Percentiles rank a stretch among this genome's conserved stretches.
phyloP scores from a whole-genome alignment of 2,329 filamentous ascomycete genomes.

The Xylariaceae sp. region DNA sequence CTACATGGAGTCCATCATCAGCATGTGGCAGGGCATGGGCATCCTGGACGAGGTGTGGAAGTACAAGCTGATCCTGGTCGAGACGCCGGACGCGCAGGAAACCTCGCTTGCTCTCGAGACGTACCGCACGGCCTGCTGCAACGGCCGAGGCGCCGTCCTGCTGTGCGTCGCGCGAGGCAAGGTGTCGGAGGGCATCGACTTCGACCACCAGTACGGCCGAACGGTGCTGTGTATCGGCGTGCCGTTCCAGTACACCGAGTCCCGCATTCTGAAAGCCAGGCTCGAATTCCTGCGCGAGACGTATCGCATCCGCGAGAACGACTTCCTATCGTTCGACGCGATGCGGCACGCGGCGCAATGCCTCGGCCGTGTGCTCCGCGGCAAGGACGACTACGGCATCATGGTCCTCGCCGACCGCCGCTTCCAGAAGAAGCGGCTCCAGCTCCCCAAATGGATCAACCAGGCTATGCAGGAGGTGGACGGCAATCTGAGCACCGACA shows the following conservation, averaged over 20 bases:
- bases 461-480: conserved; percentile 81
- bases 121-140: conserved; percentile 95
- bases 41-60: conserved; percentile 98
- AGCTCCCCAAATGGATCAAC: conserved; percentile 95
- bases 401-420: conserved; percentile 96
- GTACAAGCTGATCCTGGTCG: conserved; percentile 95
- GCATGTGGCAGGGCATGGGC: conserved; percentile 98
- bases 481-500: conserved; percentile 88
- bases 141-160: conserved; percentile 86
- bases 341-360: conserved; percentile 99
- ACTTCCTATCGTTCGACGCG: conserved; percentile 96
- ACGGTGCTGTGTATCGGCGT: conserved; percentile 95
- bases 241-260: conserved; percentile 98
- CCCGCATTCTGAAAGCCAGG: conserved; percentile 88
- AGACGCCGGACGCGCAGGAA: conserved; percentile 95
- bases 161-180: conserved; percentile 96
- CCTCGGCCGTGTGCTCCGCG: conserved; percentile 84
- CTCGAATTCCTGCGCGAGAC: conserved; percentile 96
- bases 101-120: conserved; percentile 93
- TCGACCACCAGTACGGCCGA: conserved; percentile 95
- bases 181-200: conserved; percentile 97
- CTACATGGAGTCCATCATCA: conserved; percentile 99
- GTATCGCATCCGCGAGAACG: conserved; percentile 93
- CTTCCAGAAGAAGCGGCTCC: conserved; percentile 84
- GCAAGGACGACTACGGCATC: conserved; percentile 99